Conservation (phyloP, 2,329 filamentous ascomycete species). For the Fusarium sulawesiense region DNA sequence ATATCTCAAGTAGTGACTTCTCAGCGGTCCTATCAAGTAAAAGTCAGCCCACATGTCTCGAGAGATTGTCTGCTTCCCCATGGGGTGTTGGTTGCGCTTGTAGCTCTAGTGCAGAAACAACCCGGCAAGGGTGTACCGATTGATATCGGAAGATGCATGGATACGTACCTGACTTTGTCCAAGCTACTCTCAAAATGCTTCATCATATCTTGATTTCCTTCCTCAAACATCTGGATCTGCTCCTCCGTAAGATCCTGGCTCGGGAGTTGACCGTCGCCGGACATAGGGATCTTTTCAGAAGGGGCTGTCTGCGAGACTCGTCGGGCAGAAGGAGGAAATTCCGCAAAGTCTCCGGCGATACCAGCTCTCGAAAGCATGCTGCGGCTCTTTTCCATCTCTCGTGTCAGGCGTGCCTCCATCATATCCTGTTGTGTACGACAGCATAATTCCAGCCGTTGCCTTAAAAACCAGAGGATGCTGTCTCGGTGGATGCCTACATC, state of each 20-base stretch:
- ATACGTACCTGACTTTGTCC: conserved; percentile 87
- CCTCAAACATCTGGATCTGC: conserved; percentile 91
- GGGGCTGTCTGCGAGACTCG: conserved; percentile 33
- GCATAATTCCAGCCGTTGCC: conserved; percentile 79
- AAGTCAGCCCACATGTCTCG: conserved; percentile 28
- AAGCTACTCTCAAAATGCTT: conserved; percentile 94
- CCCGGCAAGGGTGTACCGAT: conserved; percentile 12
- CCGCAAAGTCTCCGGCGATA: conserved; percentile 50
- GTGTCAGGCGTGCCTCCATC: conserved; percentile 88
- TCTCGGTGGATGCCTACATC: conserved; percentile 79
- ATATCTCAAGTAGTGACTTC: conserved; percentile 90
- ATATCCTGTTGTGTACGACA: conserved; percentile 85
- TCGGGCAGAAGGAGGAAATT: conserved; percentile 45
- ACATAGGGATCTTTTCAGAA: conserved; percentile 33
- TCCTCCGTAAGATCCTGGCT: conserved; percentile 77
- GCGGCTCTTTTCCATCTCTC: conserved; percentile 90
- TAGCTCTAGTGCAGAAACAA: conserved; percentile 8
- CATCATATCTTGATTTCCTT: conserved; percentile 92
- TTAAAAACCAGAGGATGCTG: conserved; percentile 84
- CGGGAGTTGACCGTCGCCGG: conserved; percentile 35
- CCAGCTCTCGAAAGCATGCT: conserved; percentile 80
- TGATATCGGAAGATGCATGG: not conserved
- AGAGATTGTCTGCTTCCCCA: not conserved
- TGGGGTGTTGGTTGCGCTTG: conserved; percentile 14
- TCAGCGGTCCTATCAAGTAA: conserved; percentile 76